Conservation (phyloP, 2,329 filamentous ascomycete genomes). For the Sarocladium oryzae region DNA sequence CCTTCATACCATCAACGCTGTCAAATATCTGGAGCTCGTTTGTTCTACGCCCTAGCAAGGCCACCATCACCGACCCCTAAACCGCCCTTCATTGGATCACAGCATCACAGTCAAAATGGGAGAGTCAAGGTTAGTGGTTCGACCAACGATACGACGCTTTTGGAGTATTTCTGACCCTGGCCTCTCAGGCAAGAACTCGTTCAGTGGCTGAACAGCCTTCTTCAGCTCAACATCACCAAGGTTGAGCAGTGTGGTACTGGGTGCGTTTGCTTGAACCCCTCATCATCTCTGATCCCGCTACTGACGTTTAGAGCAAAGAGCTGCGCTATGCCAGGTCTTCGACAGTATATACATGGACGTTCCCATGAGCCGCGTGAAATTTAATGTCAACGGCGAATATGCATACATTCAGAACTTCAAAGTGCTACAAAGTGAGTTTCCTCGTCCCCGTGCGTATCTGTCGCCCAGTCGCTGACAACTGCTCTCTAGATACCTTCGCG, state of each 20-base stretch:
- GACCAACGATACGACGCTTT: not conserved
- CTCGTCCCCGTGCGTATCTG: conserved; percentile 4
- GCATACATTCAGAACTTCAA: conserved; percentile 99
- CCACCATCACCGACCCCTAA: conserved; percentile 13
- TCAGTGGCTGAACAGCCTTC: conserved; percentile 93
- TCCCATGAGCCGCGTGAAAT: conserved; percentile 93
- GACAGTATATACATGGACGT: conserved; percentile 97
- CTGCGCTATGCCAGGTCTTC: conserved; percentile 93
- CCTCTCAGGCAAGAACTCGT: conserved; percentile 81
- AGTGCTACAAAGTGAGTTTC: conserved; percentile 76
- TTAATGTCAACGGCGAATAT: conserved; percentile 96
- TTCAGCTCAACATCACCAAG: conserved; percentile 97
- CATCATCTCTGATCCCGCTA: not conserved
- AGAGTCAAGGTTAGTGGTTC: conserved; percentile 37
- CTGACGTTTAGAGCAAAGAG: conserved; percentile 48
- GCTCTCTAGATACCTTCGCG: conserved; percentile 63
- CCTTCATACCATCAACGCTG: not conserved
- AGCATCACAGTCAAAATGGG: conserved; percentile 34
- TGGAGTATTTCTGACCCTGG: conserved; percentile 16
- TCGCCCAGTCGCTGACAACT: conserved; percentile 9
- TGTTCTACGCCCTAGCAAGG: conserved; percentile 10
- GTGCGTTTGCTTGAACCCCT: conserved; percentile 46
- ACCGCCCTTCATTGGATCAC: conserved; percentile 7
- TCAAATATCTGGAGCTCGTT: conserved; percentile 8
- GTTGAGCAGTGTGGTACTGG: conserved; percentile 98